phyloP scores from a whole-genome alignment of 2,329 filamentous ascomycete species.

The Capronia coronata region DNA sequence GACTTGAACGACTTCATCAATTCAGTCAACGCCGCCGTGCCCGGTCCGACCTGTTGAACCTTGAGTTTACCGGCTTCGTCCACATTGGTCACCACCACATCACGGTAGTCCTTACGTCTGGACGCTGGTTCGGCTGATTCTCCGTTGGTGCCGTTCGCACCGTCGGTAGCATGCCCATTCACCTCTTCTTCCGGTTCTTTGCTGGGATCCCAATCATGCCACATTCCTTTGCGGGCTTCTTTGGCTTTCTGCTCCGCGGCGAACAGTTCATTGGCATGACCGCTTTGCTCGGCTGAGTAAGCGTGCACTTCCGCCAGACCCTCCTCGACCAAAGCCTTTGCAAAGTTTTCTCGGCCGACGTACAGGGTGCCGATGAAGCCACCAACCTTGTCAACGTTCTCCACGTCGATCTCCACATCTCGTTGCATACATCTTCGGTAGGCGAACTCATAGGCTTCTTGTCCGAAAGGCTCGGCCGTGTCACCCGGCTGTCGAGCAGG shows the following conservation, averaged over 20 bases:
- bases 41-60: constrained; percentile 81
- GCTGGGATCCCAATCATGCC: constrained; percentile 90
- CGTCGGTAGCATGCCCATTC: constrained; percentile 39
- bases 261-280: constrained; percentile 79
- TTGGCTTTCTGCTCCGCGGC: constrained; percentile 85
- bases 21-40: constrained; percentile 75
- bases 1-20: constrained; percentile 86
- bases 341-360: constrained; percentile 91
- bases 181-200: constrained; percentile 64
- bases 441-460: constrained; percentile 88
- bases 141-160: constrained; percentile 45
- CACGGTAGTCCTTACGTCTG: constrained; percentile 81
- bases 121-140: constrained; percentile 51
- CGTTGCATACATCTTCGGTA: constrained; percentile 84
- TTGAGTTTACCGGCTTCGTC: constrained; percentile 77
- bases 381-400: constrained; percentile 91
- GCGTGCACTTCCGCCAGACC: constrained; percentile 86
- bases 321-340: constrained; percentile 87
- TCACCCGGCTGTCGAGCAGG: constrained; percentile 76
- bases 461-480: constrained; percentile 84
- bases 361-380: constrained; percentile 95
- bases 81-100: constrained; percentile 86
- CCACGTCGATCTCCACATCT: constrained; percentile 91
- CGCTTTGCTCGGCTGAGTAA: constrained; percentile 93
- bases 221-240: constrained; percentile 77